phyloP scores from a whole-genome alignment of 805 yeast genomes.

The Kuraishia floccosa region DNA sequence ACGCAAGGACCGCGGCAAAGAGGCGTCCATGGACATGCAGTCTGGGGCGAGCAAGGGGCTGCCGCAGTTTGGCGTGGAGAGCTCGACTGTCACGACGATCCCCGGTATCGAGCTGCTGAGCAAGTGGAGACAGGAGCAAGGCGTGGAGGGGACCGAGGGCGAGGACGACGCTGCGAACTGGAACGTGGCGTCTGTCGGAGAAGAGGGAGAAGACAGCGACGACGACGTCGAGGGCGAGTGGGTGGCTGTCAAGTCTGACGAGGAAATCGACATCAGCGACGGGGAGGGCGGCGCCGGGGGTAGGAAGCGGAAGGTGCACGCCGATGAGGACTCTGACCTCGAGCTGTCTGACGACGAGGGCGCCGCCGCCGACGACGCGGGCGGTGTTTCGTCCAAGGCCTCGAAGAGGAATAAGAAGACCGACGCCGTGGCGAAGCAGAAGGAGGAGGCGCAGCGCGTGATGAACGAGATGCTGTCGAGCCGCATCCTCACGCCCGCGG shows the following conservation, averaged over 20 bases:
- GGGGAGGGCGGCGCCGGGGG: slow-evolving; percentile 19
- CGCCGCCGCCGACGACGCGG: slow-evolving; percentile 11
- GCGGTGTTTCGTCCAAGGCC: slow-evolving; percentile 19
- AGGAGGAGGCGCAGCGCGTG: slow-evolving; percentile 14
- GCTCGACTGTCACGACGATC: slow-evolving; percentile 52
- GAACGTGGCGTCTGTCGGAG: slow-evolving; percentile 47
- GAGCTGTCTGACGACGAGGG: slow-evolving; percentile 35
- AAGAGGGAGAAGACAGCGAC: slow-evolving; percentile 34
- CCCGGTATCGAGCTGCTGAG: slow-evolving; percentile 88
- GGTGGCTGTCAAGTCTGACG: slow-evolving; percentile 78
- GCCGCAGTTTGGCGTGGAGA: slow-evolving; percentile 70
- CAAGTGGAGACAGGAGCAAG: slow-evolving; percentile 67
- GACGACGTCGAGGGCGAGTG: slow-evolving; percentile 82
- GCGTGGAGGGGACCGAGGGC: slow-evolving; percentile 38
- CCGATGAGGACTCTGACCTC: slow-evolving; percentile 32
- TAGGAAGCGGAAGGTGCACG: slow-evolving; percentile 19
- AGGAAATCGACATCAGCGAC: slow-evolving; percentile 46
- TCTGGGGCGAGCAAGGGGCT: slow-evolving; percentile 40
- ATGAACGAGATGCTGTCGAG: slow-evolving; percentile 45
- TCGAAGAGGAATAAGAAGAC: slow-evolving; percentile 13
- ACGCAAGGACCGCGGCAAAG: slow-evolving; percentile 87
- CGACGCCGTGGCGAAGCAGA: slow-evolving; percentile 20
- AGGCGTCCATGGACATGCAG: slow-evolving; percentile 74
- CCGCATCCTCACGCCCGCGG: slow-evolving; percentile 91
- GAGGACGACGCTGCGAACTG: slow-evolving; percentile 52